Conservation (phyloP, 2,329 filamentous ascomycete species). For the Neofusicoccum kwambonambiense region DNA sequence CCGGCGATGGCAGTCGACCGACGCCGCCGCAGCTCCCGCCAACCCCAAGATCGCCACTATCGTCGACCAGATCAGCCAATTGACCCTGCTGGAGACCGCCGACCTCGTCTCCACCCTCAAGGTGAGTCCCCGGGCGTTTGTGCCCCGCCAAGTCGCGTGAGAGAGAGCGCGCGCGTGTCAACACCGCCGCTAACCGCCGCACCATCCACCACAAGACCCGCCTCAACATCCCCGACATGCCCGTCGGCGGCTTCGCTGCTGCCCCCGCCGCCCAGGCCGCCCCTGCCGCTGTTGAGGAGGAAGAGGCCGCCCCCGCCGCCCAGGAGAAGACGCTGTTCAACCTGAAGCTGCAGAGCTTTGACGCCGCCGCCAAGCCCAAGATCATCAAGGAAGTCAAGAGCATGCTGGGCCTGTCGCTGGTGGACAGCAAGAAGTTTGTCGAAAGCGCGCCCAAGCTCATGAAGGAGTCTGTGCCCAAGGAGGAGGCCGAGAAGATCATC, state of each 20-base stretch:
- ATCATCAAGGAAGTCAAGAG: constrained; percentile 99
- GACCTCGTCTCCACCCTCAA: constrained; percentile 94
- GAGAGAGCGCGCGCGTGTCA: neutral
- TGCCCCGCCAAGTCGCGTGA: neutral
- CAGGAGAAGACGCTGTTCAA: constrained; percentile 97
- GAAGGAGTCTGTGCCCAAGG: constrained; percentile 99
- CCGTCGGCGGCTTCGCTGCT: constrained; percentile 84
- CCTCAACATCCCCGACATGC: constrained; percentile 97
- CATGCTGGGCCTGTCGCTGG: constrained; percentile 89
- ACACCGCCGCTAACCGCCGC: constrained; percentile 18
- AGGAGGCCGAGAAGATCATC: constrained; percentile 98
- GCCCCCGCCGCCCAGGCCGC: constrained; percentile 60
- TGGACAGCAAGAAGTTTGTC: constrained; percentile 99
- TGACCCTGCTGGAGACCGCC: constrained; percentile 95
- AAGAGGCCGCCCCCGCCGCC: constrained; percentile 82
- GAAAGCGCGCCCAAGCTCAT: constrained; percentile 96
- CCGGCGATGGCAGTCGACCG: constrained; percentile 87
- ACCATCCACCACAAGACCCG: constrained; percentile 62
- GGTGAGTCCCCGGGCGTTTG: constrained; percentile 53
- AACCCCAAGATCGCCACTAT: constrained; percentile 94
- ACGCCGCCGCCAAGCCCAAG: constrained; percentile 90
- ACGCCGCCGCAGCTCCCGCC: constrained; percentile 58
- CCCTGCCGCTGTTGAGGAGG: constrained; percentile 68
- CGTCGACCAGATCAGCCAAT: constrained; percentile 97
- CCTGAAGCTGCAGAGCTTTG: constrained; percentile 88